Base-by-base conservation (phyloP, 805 yeast genomes). In the Kregervanrija pseudodelftensis region DNA sequence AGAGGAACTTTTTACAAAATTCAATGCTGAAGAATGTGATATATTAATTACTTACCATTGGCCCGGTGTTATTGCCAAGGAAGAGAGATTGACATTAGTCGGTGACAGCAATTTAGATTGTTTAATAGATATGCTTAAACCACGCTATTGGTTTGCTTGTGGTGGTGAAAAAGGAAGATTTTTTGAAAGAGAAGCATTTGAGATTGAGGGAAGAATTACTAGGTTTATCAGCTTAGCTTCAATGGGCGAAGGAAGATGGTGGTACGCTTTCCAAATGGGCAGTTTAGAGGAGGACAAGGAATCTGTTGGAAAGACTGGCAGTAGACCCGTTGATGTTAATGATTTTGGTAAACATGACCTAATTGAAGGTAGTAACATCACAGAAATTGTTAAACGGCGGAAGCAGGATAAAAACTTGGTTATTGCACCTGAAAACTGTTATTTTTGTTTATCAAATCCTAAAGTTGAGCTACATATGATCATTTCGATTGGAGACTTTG, bases 401-500 rank as follows among this genome's bases (percentile, higher is more conserved):
- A 49, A 34, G 30, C 65, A 63, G 47, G 28, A 22, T 22, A 22
- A 22, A 22, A 22, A 22, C 8, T 22, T 22, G 28, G 62, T 58
- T 0, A 77, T 85, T 2, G 57, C 72, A 0, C 88, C 91, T 0
- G 69, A 67, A 11, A 64, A 68, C 37, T 89, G 97, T 58, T 89
- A 85, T 63, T 86, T 89, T 57, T 89, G 96, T 59, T 71, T 89
- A 14, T 77, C 91, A 1, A 87, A 86, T 55, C 85, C 95, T 0
- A 74, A 80, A 11, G 72, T 85, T 7, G 90, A 83, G 51, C 70
- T 85, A 2, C 95, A 88, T 60, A 79, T 90, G 83, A 77, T 89
- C 11, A 72, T 88, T 1, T 76, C 93, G 0, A 82, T 90, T 42
- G 91, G 86, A 0, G 72, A 73, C 11, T 67, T 69, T 39, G 65